Conservation (phyloP, 306 rosid genomes). For the Quercus mongolica region DNA sequence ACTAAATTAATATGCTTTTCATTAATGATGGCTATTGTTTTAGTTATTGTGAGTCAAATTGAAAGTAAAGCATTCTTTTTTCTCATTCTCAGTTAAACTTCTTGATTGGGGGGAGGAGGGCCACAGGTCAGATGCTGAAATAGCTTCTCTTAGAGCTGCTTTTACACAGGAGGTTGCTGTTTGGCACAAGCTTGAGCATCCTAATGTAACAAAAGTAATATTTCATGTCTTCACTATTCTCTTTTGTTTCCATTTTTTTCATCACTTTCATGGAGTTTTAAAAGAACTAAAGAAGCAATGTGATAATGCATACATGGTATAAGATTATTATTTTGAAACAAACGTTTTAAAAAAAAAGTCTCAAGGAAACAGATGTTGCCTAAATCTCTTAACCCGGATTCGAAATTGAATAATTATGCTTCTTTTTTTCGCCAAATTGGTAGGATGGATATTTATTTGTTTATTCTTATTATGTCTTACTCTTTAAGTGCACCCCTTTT, state of each 20-base stretch:
- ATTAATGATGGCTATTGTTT: not conserved
- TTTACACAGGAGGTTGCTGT: constrained; percentile 98
- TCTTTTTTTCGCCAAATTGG: not conserved
- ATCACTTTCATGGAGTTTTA: constrained; percentile 4
- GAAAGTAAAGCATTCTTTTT: constrained; percentile 6
- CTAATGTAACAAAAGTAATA: constrained; percentile 88
- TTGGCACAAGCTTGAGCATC: constrained; percentile 99
- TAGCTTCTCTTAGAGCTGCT: constrained; percentile 92
- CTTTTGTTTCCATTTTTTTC: not conserved
- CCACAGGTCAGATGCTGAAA: constrained; percentile 93
- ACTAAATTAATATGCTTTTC: not conserved
- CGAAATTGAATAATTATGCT: not conserved
- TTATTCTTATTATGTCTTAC: too few species aligned
- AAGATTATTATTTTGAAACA: not conserved
- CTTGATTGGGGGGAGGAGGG: constrained; percentile 99
- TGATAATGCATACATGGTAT: not conserved
- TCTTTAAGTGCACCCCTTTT: too few species aligned
- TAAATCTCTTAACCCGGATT: constrained; percentile 1
- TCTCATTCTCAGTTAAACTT: constrained; percentile 71
- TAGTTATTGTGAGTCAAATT: not conserved
- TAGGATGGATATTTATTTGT: not conserved
- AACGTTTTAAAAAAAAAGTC: not conserved
- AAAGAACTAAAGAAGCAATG: not conserved
- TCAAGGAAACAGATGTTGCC: not conserved
- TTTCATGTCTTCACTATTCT: constrained; percentile 11